Evolutionary conservation across 257 asterid genomes (phyloP).

Genomic region (Ophiorrhiza pumila): DNA sequence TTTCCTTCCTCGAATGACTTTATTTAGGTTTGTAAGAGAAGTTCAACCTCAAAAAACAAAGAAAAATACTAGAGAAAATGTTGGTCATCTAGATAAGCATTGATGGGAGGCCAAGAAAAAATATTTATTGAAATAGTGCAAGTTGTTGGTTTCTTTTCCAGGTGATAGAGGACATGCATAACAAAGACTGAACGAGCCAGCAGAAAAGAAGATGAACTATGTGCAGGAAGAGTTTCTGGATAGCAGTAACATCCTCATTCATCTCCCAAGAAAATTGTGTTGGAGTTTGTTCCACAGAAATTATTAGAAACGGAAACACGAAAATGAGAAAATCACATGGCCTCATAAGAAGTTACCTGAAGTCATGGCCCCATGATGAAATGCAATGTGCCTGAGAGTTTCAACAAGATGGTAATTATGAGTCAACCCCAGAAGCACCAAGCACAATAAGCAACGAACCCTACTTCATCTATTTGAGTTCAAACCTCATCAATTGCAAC

Average conservation of each 20-base stretch:
- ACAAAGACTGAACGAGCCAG: neutral
- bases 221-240: neutral
- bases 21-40: neutral
- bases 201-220: neutral
- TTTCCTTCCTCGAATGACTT: neutral
- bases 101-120: neutral
- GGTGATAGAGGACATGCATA: no score
- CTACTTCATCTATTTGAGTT: conserved; percentile 7
- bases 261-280: neutral
- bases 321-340: conserved; percentile 8
- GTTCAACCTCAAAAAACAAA: neutral
- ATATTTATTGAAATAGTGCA: neutral
- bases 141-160: neutral
- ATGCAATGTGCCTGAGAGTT: conserved; percentile 87
- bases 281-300: neutral
- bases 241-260: neutral
- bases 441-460: conserved; percentile 14
- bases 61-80: neutral
- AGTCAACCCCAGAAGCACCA: conserved; percentile 22
- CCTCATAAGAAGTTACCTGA: conserved; percentile 57
- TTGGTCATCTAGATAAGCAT: neutral
- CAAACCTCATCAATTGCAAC: conserved; percentile 91
- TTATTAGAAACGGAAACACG: neutral
- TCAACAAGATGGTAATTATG: conserved; percentile 10
- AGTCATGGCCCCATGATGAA: conserved; percentile 98